A percentile compares a stretch with the other conserved stretches of the same genome.
Conservation (phyloP, 495 filamentous ascomycete genomes). For the Xylaria sp. region DNA sequence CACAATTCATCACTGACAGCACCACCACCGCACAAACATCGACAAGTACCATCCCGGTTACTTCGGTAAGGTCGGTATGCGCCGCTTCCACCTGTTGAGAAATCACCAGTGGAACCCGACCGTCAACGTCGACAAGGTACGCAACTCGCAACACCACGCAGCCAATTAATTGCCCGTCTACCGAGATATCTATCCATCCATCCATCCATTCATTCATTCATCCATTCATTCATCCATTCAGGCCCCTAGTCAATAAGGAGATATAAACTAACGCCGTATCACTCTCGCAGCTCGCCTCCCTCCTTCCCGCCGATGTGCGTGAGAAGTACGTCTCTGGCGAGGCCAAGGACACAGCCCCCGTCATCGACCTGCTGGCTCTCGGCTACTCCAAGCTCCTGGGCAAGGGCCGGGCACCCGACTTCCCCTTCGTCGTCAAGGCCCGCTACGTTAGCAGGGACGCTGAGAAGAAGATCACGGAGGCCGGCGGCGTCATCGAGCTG, state of each 20-base stretch:
- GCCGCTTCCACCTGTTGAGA: slow-evolving; percentile 89
- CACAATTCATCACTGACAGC: slow-evolving; percentile 59
- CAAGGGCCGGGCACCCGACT: slow-evolving; percentile 85
- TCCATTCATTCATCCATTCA: no score
- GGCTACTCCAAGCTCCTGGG: slow-evolving; percentile 95
- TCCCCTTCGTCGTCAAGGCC: slow-evolving; percentile 87
- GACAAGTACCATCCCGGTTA: slow-evolving; percentile 75
- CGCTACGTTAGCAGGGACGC: slow-evolving; percentile 87
- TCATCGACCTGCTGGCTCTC: slow-evolving; percentile 89
- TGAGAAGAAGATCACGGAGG: slow-evolving; percentile 94
- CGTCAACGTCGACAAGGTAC: slow-evolving; percentile 90
- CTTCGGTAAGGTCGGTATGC: slow-evolving; percentile 98
- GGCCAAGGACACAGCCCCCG: slow-evolving; percentile 82
- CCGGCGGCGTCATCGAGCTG: slow-evolving; percentile 89
- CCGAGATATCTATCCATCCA: neutral
- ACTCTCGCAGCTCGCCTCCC: slow-evolving; percentile 19
- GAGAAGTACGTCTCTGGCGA: slow-evolving; percentile 78
- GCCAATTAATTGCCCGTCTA: neutral
- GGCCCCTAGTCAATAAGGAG: neutral
- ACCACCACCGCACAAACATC: slow-evolving; percentile 94
- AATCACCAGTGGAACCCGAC: slow-evolving; percentile 93
- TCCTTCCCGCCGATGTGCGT: slow-evolving; percentile 77
- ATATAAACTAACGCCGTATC: neutral
- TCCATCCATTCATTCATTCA: no score
- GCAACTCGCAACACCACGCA: neutral